Evolutionary conservation across 257 asterid genomes (phyloP).

Genomic region (Fraxinus anomala): DNA sequence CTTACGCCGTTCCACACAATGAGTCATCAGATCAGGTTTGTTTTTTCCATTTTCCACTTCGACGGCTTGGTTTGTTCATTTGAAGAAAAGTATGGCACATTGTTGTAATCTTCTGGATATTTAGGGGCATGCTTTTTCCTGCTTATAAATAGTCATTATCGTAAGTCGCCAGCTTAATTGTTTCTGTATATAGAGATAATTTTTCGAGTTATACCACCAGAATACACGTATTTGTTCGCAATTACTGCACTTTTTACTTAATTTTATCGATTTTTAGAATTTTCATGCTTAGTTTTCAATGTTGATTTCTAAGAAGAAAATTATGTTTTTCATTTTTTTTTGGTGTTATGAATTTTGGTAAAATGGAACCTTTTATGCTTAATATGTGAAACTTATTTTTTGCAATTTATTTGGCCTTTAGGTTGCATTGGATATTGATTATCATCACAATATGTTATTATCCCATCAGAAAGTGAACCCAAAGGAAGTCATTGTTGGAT

Average conservation of each 20-base stretch:
- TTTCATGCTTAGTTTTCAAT: background rate
- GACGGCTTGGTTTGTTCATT: background rate
- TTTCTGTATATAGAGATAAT: background rate
- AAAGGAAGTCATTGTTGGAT: slow-evolving; percentile 96
- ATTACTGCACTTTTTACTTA: background rate
- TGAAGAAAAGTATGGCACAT: background rate
- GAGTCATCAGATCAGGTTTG: slow-evolving; percentile 90
- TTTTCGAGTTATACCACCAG: background rate
- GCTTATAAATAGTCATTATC: background rate
- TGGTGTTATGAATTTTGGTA: background rate
- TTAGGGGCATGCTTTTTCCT: background rate
- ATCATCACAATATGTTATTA: slow-evolving; percentile 84
- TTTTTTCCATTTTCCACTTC: background rate
- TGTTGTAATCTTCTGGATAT: background rate
- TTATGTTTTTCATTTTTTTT: background rate
- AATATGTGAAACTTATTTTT: background rate
- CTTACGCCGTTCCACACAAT: slow-evolving; percentile 90
- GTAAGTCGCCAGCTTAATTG: background rate
- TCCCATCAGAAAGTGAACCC: slow-evolving; percentile 96
- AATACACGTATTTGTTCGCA: background rate
- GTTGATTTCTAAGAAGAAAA: background rate
- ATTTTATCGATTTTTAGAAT: background rate
- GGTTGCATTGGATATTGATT: slow-evolving; percentile 97
- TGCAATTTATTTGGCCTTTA: slow-evolving; percentile 26
- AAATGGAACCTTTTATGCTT: background rate